Evolutionary conservation across 2,329 filamentous ascomycete genomes (phyloP).

Genomic region (Chaetomium globosum): DNA sequence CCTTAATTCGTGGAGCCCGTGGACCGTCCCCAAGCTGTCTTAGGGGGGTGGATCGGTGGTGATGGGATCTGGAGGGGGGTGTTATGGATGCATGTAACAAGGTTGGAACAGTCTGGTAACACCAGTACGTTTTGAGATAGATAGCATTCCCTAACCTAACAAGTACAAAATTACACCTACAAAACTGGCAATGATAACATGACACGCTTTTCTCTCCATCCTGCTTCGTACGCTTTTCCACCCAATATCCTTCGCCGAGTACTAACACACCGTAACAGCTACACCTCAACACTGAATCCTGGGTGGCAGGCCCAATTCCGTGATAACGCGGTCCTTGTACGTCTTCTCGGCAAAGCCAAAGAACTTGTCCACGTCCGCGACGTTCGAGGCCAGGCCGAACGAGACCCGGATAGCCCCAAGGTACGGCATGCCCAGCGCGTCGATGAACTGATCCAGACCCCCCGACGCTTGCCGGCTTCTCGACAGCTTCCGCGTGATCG

Average conservation of each 20-base stretch:
- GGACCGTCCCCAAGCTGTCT: slow-evolving; percentile 33
- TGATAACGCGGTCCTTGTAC: slow-evolving; percentile 40
- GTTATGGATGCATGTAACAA: no score
- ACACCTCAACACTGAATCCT: slow-evolving; percentile 14
- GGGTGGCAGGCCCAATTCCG: neutral
- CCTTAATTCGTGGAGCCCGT: slow-evolving; percentile 33
- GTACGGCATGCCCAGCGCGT: slow-evolving; percentile 33
- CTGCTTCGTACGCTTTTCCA: neutral
- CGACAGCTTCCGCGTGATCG: slow-evolving; percentile 28
- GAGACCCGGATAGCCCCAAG: slow-evolving; percentile 46
- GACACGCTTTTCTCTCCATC: neutral
- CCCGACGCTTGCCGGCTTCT: slow-evolving; percentile 9
- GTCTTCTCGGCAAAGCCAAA: slow-evolving; percentile 41
- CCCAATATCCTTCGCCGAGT: neutral
- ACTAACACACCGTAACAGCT: neutral
- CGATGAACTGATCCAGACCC: slow-evolving; percentile 36
- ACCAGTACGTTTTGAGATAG: neutral
- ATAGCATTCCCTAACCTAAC: neutral
- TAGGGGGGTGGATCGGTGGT: neutral
- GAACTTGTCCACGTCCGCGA: slow-evolving; percentile 44
- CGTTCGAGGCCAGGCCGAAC: slow-evolving; percentile 45
- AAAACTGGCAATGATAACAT: no score
- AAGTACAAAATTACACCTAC: no score
- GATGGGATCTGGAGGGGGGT: no score
- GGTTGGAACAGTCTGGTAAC: neutral